phyloP scores from a whole-genome alignment of 306 rosid genomes.

The Alnus glutinosa region DNA sequence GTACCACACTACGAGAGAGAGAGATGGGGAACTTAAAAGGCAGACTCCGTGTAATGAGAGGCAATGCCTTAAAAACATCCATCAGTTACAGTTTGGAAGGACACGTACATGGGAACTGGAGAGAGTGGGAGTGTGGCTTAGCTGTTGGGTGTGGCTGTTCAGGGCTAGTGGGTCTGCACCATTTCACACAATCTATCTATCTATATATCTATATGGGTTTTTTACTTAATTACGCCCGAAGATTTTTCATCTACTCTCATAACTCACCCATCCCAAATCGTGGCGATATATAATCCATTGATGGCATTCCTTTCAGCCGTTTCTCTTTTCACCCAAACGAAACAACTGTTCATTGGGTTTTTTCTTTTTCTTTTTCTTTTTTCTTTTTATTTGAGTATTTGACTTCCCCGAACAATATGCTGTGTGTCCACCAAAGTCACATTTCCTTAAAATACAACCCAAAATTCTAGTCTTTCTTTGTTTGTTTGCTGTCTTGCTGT shows the following conservation, averaged over 20 bases:
- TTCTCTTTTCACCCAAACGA: slow-evolving; percentile 23
- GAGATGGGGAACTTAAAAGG: neutral
- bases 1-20: slow-evolving; percentile 36
- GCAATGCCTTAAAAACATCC: slow-evolving; percentile 63
- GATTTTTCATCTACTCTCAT: slow-evolving; percentile 51
- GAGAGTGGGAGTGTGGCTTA: slow-evolving; percentile 5
- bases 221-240: slow-evolving; percentile 16
- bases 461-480: slow-evolving; percentile 25
- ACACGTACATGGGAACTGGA: neutral
- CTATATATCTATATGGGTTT: neutral
- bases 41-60: slow-evolving; percentile 12
- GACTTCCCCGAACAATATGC: slow-evolving; percentile 6
- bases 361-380: neutral
- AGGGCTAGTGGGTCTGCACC: slow-evolving; percentile 6
- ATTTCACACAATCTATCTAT: neutral
- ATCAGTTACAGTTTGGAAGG: slow-evolving; percentile 56
- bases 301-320: slow-evolving; percentile 39
- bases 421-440: slow-evolving; percentile 10
- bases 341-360: neutral
- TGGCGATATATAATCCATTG: slow-evolving; percentile 37
- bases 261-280: slow-evolving; percentile 57
- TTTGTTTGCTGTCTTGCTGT: slow-evolving; percentile 26
- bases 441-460: slow-evolving; percentile 26
- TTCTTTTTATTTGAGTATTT: neutral
- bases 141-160: slow-evolving; percentile 17